A percentile compares a stretch with the other conserved stretches of the same genome.
These are phyloP conservation scores for Fusarium newnesense DNA, from an alignment of 2,329 filamentous ascomycete genomes.

Conservation along the genomic window DNA sequence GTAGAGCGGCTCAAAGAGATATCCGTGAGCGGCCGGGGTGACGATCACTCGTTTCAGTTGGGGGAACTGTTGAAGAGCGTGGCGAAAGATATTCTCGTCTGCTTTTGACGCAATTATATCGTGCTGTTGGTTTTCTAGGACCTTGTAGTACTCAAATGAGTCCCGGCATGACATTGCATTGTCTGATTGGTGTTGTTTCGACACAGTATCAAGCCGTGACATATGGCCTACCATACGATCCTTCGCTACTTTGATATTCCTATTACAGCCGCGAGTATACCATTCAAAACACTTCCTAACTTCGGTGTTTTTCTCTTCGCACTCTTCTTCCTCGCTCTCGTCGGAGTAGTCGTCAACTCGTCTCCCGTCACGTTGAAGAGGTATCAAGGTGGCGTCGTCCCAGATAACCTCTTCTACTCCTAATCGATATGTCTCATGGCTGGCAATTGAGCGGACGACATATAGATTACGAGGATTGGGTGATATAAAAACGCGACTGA, in stretches of 20 bases:
- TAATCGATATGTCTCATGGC: rapidly evolving
- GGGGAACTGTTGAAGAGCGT: neutral
- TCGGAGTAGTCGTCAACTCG: neutral
- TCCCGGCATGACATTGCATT: neutral
- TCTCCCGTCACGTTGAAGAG: rapidly evolving
- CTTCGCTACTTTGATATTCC: neutral
- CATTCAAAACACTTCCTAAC: too few relatives aligned
- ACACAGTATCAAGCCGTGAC: neutral
- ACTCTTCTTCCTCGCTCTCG: neutral
- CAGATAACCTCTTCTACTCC: neutral
- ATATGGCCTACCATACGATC: neutral
- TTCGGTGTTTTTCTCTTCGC: neutral
- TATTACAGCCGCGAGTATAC: neutral
- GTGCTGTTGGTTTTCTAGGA: neutral
- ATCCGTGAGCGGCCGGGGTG: neutral
- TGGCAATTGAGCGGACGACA: rapidly evolving
- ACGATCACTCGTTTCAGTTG: neutral
- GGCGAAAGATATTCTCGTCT: neutral
- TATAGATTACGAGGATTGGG: neutral
- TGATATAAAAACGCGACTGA: neutral
- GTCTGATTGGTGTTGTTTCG: neutral
- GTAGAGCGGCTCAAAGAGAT: neutral
- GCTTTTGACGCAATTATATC: rapidly evolving
- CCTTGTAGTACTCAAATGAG: neutral
- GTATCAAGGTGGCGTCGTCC: neutral